A percentile compares a stretch with the other conserved stretches of the same genome.
Conservation (phyloP, 257 asterid genomes). For the Solanum tarapatanum region DNA sequence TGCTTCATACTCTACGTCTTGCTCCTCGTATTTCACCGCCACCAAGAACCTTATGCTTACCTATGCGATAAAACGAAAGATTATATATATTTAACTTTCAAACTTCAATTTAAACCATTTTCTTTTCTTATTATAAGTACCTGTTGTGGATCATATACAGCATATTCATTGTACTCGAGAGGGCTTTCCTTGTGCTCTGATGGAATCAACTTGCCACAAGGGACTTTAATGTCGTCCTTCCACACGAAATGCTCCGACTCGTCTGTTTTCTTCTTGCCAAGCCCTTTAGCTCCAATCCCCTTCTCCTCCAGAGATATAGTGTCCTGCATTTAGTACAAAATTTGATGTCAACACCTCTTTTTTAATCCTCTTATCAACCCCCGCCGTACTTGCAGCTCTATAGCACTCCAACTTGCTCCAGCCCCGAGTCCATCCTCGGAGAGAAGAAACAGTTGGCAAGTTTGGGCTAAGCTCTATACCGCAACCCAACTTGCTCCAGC, state of each 20-base stretch:
- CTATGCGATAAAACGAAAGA: background rate
- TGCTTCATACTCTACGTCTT: constrained; percentile 33
- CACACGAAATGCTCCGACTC: constrained; percentile 71
- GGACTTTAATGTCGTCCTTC: constrained; percentile 72
- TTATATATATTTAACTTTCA: background rate
- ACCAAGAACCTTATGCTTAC: constrained; percentile 71
- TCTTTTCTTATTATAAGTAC: constrained; percentile 1
- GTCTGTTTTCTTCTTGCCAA: constrained; percentile 60
- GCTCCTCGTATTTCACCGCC: constrained; percentile 65
- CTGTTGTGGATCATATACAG: constrained; percentile 71
- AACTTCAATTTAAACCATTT: background rate
- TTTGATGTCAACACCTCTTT: no score
- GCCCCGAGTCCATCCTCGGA: background rate
- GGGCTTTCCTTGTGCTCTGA: constrained; percentile 53
- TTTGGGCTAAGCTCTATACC: background rate
- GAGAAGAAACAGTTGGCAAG: background rate
- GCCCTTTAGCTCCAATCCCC: constrained; percentile 47
- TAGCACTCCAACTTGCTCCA: background rate
- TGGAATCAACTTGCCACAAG: constrained; percentile 49
- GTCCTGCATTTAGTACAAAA: constrained; percentile 15
- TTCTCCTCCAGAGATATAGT: constrained; percentile 41
- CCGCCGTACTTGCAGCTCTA: background rate
- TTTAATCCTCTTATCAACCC: background rate
- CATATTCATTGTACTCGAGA: constrained; percentile 73
- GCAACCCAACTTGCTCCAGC: background rate